Evolutionary conservation across 1,139 yeast species (phyloP).

Genomic region (Candida tetrigidarum): DNA sequence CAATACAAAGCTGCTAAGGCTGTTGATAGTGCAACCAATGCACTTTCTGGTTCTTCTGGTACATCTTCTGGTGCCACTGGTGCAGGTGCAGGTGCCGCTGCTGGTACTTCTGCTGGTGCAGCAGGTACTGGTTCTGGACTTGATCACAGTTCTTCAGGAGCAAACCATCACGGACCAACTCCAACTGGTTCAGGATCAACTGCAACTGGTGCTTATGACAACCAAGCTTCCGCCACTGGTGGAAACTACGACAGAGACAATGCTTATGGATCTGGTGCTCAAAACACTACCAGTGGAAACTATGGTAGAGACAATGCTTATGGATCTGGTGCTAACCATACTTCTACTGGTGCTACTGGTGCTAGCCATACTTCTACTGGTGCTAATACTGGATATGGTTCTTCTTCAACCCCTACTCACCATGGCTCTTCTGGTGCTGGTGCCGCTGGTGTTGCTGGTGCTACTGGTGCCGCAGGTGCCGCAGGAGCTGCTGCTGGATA

Average conservation of each 20-base stretch:
- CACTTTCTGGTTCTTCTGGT: neutral
- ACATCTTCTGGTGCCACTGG: neutral
- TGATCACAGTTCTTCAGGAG: neutral
- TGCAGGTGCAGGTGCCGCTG: neutral
- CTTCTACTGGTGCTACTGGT: neutral
- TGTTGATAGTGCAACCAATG: slow-evolving; percentile 1
- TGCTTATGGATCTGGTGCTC: no score
- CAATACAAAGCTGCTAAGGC: slow-evolving; percentile 10
- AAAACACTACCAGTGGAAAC: no score
- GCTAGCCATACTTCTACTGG: neutral
- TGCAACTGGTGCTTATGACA: slow-evolving; percentile 7
- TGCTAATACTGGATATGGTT: neutral
- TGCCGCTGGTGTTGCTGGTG: slow-evolving; percentile 16
- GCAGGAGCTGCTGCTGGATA: neutral
- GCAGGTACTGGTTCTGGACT: neutral
- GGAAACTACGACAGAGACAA: no score
- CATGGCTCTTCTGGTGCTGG: no score
- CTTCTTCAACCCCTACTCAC: slow-evolving; percentile 1
- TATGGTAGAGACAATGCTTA: no score
- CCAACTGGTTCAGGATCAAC: slow-evolving; percentile 9
- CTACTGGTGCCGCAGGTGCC: neutral
- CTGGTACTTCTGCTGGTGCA: neutral
- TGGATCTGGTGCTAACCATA: no score
- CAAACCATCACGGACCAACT: neutral
- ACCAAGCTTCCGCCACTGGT: no score